Conservation (phyloP, 768 basidiomycete genomes). For the Lentinula guzmanii region DNA sequence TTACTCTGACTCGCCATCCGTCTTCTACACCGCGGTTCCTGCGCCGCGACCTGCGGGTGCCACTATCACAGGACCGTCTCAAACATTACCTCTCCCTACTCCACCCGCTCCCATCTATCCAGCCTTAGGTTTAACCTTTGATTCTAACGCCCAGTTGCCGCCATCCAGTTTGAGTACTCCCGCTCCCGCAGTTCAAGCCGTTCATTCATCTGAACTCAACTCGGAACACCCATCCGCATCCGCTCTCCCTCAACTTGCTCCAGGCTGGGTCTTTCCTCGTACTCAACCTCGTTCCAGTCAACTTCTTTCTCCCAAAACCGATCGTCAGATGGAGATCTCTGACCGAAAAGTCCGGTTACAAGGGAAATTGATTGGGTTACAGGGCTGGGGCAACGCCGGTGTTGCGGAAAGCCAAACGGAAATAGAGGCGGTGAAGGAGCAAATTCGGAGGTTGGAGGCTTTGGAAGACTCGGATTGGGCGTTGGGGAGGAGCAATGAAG, state of each 20-base stretch:
- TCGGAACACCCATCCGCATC: neutral
- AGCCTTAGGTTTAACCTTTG: neutral
- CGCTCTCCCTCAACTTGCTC: conserved; percentile 1
- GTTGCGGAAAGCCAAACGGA: neutral
- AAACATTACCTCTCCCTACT: neutral
- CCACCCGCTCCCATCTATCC: neutral
- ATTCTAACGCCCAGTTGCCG: neutral
- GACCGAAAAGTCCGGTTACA: conserved; percentile 2
- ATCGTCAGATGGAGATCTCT: conserved; percentile 2
- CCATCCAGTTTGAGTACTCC: neutral
- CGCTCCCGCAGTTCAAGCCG: neutral
- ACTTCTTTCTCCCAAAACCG: conserved; percentile 1
- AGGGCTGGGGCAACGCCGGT: neutral
- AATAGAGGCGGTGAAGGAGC: neutral
- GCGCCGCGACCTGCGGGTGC: neutral
- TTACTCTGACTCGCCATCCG: neutral
- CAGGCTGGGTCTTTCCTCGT: conserved; percentile 4
- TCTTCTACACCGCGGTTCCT: conserved; percentile 5
- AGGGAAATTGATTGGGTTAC: neutral
- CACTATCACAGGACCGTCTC: neutral
- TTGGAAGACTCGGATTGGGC: conserved; percentile 6
- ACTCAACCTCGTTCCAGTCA: neutral
- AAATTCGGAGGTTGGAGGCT: neutral
- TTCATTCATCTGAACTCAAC: neutral
- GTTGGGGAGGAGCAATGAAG: conserved; percentile 1